Evolutionary conservation across 495 filamentous ascomycete genomes (phyloP).

Genomic region (Glonium stellatum): DNA sequence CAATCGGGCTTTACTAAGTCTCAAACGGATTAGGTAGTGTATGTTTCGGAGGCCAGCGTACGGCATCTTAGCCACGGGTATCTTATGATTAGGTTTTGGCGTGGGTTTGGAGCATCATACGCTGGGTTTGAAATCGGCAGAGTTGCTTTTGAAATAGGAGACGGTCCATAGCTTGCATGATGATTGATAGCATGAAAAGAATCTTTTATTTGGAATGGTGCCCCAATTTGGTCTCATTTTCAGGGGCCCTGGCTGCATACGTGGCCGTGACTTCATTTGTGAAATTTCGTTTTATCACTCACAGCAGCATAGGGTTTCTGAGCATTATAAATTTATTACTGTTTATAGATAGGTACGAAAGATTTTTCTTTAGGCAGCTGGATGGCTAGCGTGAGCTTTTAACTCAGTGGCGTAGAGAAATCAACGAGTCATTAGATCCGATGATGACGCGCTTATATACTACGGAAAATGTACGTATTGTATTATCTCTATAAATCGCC

Average conservation of each 20-base stretch:
- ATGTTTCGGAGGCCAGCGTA: neutral
- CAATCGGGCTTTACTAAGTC: constrained; percentile 14
- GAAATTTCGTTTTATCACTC: too few relatives aligned
- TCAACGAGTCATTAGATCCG: too few relatives aligned
- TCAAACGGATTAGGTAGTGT: neutral
- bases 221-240: neutral
- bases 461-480: too few relatives aligned
- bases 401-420: too few relatives aligned
- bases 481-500: too few relatives aligned
- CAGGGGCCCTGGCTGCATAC: neutral
- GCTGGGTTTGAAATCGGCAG: too few relatives aligned
- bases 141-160: neutral
- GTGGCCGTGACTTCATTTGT: neutral
- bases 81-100: neutral
- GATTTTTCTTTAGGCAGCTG: too few relatives aligned
- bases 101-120: neutral
- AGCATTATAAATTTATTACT: too few relatives aligned
- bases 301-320: too few relatives aligned
- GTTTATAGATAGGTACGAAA: too few relatives aligned
- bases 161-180: neutral
- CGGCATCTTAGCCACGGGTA: neutral
- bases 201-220: neutral
- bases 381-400: too few relatives aligned
- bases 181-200: neutral
- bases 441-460: too few relatives aligned